Conservation (phyloP, 2,329 filamentous ascomycete genomes). For the Alternaria panax region DNA sequence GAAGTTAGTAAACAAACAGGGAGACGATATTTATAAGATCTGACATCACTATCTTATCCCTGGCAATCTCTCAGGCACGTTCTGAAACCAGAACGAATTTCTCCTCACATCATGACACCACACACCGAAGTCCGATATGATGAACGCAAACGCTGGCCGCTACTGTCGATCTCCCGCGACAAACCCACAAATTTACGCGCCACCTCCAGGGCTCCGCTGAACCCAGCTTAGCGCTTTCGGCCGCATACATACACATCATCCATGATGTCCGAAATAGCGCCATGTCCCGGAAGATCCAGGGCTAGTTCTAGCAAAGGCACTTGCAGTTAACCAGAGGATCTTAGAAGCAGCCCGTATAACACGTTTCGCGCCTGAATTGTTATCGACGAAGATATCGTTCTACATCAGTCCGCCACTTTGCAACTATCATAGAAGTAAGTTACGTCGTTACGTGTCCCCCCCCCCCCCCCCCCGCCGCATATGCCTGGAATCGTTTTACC, state of each 20-base stretch:
- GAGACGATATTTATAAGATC: neutral
- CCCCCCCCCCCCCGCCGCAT: neutral
- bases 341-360: neutral
- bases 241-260: neutral
- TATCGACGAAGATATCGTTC: neutral
- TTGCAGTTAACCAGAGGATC: neutral
- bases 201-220: conserved; percentile 1
- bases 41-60: too few relatives aligned
- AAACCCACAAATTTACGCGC: neutral
- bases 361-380: neutral
- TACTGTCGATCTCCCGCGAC: conserved; percentile 8
- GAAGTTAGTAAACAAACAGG: neutral
- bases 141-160: neutral
- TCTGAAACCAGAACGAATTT: neutral
- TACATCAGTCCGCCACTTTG: neutral
- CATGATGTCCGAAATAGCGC: neutral
- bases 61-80: neutral
- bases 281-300: neutral
- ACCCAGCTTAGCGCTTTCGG: conserved; percentile 5
- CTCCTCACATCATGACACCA: neutral
- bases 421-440: neutral
- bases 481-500: neutral
- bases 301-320: neutral
- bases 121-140: neutral
- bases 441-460: neutral